Percentiles rank a stretch among this genome's conserved stretches.
Conservation (phyloP, 2,329 filamentous ascomycete species). For the Pseudocercospora musae region DNA sequence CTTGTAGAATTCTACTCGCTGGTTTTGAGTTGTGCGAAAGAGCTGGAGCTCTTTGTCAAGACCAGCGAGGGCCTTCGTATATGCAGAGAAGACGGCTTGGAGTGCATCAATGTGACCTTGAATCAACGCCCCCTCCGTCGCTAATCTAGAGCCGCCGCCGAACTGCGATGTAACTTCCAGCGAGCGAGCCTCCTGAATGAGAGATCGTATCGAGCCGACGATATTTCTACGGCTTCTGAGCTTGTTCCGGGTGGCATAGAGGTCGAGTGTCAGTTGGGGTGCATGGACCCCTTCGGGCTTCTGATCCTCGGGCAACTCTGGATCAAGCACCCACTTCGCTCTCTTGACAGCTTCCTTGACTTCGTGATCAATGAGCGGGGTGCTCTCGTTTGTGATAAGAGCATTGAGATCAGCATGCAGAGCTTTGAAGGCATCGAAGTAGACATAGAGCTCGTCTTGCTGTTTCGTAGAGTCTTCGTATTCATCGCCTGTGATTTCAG, state of each 20-base stretch:
- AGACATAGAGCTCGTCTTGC: slow-evolving; percentile 86
- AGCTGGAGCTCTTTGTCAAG: slow-evolving; percentile 70
- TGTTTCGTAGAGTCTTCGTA: slow-evolving; percentile 82
- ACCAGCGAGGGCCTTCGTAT: slow-evolving; percentile 50
- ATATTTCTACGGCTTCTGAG: slow-evolving; percentile 51
- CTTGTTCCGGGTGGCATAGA: slow-evolving; percentile 46
- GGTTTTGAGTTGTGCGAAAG: slow-evolving; percentile 78
- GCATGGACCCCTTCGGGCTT: slow-evolving; percentile 62
- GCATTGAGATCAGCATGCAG: slow-evolving; percentile 75
- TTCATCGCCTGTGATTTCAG: slow-evolving; percentile 81
- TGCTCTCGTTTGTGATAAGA: slow-evolving; percentile 72
- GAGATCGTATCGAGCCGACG: slow-evolving; percentile 65
- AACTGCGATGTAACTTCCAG: slow-evolving; percentile 59
- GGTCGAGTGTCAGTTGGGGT: slow-evolving; percentile 58
- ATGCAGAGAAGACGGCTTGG: slow-evolving; percentile 51
- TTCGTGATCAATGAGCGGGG: slow-evolving; percentile 71
- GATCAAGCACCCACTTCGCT: slow-evolving; percentile 36
- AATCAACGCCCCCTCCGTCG: slow-evolving; percentile 63
- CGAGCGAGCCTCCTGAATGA: slow-evolving; percentile 67
- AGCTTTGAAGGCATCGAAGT: slow-evolving; percentile 73
- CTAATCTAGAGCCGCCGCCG: slow-evolving; percentile 56
- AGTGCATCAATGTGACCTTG: slow-evolving; percentile 60
- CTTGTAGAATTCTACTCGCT: slow-evolving; percentile 81
- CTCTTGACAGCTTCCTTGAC: slow-evolving; percentile 45
- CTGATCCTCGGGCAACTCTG: slow-evolving; percentile 57